phyloP scores from a whole-genome alignment of 1,284 basidiomycete genomes.

The Inonotus hispidus region DNA sequence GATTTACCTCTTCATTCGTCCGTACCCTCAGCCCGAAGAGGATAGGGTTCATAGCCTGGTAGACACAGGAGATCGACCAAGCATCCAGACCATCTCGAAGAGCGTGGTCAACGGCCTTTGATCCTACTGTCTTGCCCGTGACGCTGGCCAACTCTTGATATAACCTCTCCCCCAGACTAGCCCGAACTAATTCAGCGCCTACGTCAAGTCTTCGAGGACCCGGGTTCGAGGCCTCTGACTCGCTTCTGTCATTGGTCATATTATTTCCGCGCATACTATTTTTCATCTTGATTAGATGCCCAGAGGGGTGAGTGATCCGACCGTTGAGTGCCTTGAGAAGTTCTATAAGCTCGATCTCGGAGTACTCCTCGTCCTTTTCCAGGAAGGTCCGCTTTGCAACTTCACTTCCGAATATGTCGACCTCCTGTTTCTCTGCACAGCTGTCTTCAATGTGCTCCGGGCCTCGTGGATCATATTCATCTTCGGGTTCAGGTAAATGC shows the following conservation, averaged over 20 bases:
- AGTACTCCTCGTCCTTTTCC: not conserved
- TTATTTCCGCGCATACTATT: not conserved
- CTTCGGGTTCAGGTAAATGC: too few relatives aligned
- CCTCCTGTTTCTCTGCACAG: too few relatives aligned
- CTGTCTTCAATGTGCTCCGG: too few relatives aligned
- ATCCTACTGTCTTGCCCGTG: not conserved
- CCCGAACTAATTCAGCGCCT: not conserved
- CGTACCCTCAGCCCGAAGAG: constrained; percentile 6
- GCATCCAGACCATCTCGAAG: constrained; percentile 6
- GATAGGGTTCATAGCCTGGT: not conserved
- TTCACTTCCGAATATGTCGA: not conserved
- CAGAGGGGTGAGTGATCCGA: not conserved
- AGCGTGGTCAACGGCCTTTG: not conserved
- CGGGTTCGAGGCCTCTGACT: not conserved
- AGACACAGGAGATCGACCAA: constrained; percentile 1
- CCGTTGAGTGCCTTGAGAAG: not conserved
- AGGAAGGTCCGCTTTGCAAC: not conserved
- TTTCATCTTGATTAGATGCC: not conserved
- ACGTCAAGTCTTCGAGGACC: not conserved
- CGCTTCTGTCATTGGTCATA: not conserved
- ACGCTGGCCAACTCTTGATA: not conserved
- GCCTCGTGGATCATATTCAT: too few relatives aligned
- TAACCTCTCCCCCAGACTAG: not conserved
- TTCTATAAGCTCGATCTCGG: constrained; percentile 5
- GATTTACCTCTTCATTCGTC: not conserved